Base-by-base conservation (phyloP, 23 red algal genomes). In the Pyropia yezoensis region DNA sequence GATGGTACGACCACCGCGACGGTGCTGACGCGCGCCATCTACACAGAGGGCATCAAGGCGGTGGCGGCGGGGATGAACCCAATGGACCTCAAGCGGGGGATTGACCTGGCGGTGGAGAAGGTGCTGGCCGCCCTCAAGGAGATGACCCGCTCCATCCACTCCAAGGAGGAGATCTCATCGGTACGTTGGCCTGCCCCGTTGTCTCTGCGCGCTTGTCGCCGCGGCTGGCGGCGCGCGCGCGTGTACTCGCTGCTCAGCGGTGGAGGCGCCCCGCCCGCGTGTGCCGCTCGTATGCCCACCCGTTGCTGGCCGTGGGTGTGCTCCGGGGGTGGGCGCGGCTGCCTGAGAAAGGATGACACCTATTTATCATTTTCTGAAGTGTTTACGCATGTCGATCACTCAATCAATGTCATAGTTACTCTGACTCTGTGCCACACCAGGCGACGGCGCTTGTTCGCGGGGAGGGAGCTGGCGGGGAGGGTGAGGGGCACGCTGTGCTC, bases 1-100 rank as follows among this genome's bases (percentile, higher is more conserved):
- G 93, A 97, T 72, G 93, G 93, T 3, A 97, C 93, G 15, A 90
- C 93, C 2, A 97, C 93, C 14, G 92, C 92, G 63, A 96, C 92
- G 29, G 92, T 96, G 30, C 68, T 96, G 3, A 90, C 92, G 12
- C 63, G 92, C 50, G 83, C 92, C 21, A 96, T 96, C 63, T 96
- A 89, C 60, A 73, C 83, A 34, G 92, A 89, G 32, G 92, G 92
- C 14, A 88, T 96, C 73, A 96, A 96, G 63, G 92, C 92, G 24
- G 92, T 96, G 11, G 92, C 92, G 9, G 92, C 92, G 19, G 92
- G 92, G 63, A 88, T 96, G 77, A 96, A 96, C 65, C 92, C 92
- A 7, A 96, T 96, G 92, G 92, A 96, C 62, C 80, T 96, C 23
- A 96, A 89, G 78, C 64, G 92, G 7, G 92, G 92, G 3, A 96